Percentiles rank a stretch among this genome's conserved stretches.
phyloP scores from a whole-genome alignment of 2,329 filamentous ascomycete genomes.

The Sarocladiaceae sp. region DNA sequence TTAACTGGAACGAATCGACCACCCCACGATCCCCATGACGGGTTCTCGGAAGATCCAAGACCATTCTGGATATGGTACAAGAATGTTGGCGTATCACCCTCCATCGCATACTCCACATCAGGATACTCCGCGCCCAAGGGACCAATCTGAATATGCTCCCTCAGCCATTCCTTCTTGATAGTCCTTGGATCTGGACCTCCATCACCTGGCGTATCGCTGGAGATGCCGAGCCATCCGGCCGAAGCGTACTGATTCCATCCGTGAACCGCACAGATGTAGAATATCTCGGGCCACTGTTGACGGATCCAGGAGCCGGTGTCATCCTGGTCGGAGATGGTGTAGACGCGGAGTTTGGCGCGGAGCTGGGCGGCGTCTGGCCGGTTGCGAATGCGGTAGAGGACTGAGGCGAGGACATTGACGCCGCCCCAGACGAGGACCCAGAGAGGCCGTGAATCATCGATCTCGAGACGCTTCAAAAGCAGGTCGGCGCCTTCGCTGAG shows the following conservation, averaged over 20 bases:
- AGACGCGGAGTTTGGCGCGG: constrained; percentile 39
- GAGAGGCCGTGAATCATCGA: constrained; percentile 29
- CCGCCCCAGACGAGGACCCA: constrained; percentile 50
- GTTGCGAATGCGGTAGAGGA: constrained; percentile 28
- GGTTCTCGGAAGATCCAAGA: constrained; percentile 35
- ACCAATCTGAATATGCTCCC: constrained; percentile 42
- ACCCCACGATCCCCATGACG: constrained; percentile 41
- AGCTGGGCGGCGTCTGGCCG: constrained; percentile 24
- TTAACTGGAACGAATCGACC: constrained; percentile 30
- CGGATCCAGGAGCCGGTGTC: constrained; percentile 52
- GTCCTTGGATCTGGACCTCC: constrained; percentile 36
- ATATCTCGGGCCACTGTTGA: constrained; percentile 43
- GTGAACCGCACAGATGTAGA: constrained; percentile 50
- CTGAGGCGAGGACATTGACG: constrained; percentile 44
- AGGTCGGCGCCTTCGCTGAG: constrained; percentile 34
- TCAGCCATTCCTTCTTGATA: constrained; percentile 42
- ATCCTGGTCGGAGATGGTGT: constrained; percentile 54
- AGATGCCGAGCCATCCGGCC: constrained; percentile 52
- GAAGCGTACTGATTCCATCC: constrained; percentile 48
- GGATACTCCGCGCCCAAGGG: constrained; percentile 35
- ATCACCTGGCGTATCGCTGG: constrained; percentile 20
- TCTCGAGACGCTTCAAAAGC: constrained; percentile 26
- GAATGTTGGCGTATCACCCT: constrained; percentile 43
- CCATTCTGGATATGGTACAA: constrained; percentile 27
- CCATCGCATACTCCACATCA: constrained; percentile 40